A percentile compares a stretch with the other conserved stretches of the same genome.
Evolutionary conservation across 2,329 filamentous ascomycete species (phyloP).

Genomic region (Didymella segeticola): DNA sequence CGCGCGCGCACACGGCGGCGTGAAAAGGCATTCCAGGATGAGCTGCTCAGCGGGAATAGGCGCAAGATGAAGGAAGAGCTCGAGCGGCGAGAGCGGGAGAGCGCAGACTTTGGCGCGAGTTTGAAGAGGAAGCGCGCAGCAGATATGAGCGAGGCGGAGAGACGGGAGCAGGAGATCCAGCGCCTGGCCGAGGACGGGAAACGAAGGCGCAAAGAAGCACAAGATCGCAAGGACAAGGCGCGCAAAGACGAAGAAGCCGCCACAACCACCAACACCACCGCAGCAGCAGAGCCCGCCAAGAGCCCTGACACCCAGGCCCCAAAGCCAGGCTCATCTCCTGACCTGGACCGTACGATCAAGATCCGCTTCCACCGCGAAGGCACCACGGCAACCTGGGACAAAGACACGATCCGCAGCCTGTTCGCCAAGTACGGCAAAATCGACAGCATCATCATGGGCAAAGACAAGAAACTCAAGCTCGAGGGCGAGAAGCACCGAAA

Average conservation of each 20-base stretch:
- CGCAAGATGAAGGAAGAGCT: conserved; percentile 85
- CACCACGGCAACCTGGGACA: conserved; percentile 52
- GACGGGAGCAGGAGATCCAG: conserved; percentile 61
- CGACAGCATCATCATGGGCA: conserved; percentile 61
- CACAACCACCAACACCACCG: conserved; percentile 22
- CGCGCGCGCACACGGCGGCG: conserved; percentile 73
- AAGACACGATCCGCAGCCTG: conserved; percentile 53
- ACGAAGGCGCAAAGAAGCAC: conserved; percentile 62
- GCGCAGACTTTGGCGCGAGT: conserved; percentile 37
- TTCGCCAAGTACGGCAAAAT: conserved; percentile 65
- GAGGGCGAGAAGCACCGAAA: conserved; percentile 60
- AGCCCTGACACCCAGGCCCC: conserved; percentile 26
- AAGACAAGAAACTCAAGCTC: conserved; percentile 61
- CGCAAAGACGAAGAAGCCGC: conserved; percentile 58
- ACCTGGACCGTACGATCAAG: conserved; percentile 65
- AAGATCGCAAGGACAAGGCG: conserved; percentile 61
- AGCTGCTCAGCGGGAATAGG: conserved; percentile 74
- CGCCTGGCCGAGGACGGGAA: conserved; percentile 57
- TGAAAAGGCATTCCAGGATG: conserved; percentile 73
- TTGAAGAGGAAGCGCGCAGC: conserved; percentile 54
- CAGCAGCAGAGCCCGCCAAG: conserved; percentile 46
- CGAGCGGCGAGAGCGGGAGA: conserved; percentile 73
- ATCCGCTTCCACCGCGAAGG: conserved; percentile 62
- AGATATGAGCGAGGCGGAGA: conserved; percentile 60
- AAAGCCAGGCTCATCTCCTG: conserved; percentile 49